Percentiles rank a stretch among this genome's conserved stretches.
Conservation (phyloP, 192 early-diverging fungal species). For the Coemansia sp. region DNA sequence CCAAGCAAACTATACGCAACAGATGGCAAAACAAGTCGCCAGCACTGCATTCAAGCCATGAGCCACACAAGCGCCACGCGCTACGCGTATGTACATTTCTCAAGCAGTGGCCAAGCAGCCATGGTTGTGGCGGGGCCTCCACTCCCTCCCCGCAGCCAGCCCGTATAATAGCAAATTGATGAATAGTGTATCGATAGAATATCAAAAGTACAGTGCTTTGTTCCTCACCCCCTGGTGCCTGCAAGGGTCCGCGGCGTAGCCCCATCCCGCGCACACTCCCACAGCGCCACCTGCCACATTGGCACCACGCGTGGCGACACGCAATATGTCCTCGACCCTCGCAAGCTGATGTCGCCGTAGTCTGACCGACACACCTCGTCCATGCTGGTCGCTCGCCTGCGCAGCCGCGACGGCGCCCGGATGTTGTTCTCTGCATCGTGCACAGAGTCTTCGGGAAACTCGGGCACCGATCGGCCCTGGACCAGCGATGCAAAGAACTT, state of each 20-base stretch:
- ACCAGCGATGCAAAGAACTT: conserved; percentile 42
- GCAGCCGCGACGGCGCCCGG: not conserved
- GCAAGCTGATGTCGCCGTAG: conserved; percentile 38
- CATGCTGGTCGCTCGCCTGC: conserved; percentile 25
- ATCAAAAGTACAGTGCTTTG: conserved; percentile 1
- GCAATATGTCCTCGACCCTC: conserved; percentile 31
- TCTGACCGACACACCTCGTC: conserved; percentile 38
- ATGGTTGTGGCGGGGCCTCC: not conserved
- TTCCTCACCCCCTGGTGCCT: not conserved
- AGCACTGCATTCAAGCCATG: conserved; percentile 2
- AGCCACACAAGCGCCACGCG: conserved; percentile 7
- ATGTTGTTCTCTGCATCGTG: not conserved
- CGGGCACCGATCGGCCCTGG: conserved; percentile 13
- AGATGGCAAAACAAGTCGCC: not conserved
- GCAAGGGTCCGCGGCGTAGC: not conserved
- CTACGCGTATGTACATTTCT: conserved; percentile 1
- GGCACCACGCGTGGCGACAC: conserved; percentile 44
- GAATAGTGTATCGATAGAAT: conserved; percentile 1
- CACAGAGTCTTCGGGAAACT: conserved; percentile 27
- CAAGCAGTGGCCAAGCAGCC: not conserved
- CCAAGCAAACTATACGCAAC: not conserved
- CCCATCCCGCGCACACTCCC: conserved; percentile 21
- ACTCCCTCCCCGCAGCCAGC: not conserved
- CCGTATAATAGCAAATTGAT: not conserved
- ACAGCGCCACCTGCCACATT: conserved; percentile 41